A percentile compares a stretch with the other conserved stretches of the same genome.
These are phyloP conservation scores for Coemansia sp. DNA, from an alignment of 192 early-diverging fungal genomes.

Conservation along the genomic window DNA sequence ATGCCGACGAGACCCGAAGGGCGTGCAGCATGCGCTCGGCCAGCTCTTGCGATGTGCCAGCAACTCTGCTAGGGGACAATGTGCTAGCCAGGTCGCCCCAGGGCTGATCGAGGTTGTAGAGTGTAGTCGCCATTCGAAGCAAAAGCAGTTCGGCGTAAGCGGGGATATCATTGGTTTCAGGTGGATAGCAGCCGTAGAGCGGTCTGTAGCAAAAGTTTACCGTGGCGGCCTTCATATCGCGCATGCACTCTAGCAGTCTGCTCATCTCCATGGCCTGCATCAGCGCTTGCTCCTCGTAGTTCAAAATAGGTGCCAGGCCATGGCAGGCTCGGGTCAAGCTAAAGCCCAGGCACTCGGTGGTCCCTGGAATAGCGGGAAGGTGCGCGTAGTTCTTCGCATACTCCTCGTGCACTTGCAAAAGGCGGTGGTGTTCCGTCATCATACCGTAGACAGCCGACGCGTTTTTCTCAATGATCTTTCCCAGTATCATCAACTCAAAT, in stretches of 20 bases:
- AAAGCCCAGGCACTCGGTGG: slow-evolving; percentile 10
- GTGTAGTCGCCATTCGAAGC: slow-evolving; percentile 35
- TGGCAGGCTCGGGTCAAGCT: slow-evolving; percentile 36
- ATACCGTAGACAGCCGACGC: slow-evolving; percentile 51
- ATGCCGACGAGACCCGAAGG: slow-evolving; percentile 24
- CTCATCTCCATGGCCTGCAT: slow-evolving; percentile 47
- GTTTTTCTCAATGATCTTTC: slow-evolving; percentile 33
- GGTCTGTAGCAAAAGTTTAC: slow-evolving; percentile 25
- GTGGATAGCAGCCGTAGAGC: slow-evolving; percentile 33
- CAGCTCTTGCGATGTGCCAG: slow-evolving; percentile 8
- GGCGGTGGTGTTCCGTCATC: slow-evolving; percentile 44
- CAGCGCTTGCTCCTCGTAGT: slow-evolving; percentile 41
- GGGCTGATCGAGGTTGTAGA: slow-evolving; percentile 33
- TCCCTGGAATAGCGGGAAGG: slow-evolving; percentile 9
- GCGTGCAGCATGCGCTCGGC: slow-evolving; percentile 8
- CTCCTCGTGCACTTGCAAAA: slow-evolving; percentile 29
- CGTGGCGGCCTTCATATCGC: slow-evolving; percentile 35
- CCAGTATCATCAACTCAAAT: slow-evolving; percentile 35
- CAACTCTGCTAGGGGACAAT: slow-evolving; percentile 22
- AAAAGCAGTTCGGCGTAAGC: slow-evolving; percentile 29
- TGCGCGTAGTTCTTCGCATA: slow-evolving; percentile 10
- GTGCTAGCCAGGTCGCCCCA: slow-evolving; percentile 21
- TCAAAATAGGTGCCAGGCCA: slow-evolving; percentile 43
- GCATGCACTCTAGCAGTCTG: slow-evolving; percentile 32
- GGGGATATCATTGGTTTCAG: not conserved